Evolutionary conservation across 352 stramenopile species (phyloP), one percentile per base, ranked within the genome.

Genomic region (Elongisporangium undulatum): DNA sequence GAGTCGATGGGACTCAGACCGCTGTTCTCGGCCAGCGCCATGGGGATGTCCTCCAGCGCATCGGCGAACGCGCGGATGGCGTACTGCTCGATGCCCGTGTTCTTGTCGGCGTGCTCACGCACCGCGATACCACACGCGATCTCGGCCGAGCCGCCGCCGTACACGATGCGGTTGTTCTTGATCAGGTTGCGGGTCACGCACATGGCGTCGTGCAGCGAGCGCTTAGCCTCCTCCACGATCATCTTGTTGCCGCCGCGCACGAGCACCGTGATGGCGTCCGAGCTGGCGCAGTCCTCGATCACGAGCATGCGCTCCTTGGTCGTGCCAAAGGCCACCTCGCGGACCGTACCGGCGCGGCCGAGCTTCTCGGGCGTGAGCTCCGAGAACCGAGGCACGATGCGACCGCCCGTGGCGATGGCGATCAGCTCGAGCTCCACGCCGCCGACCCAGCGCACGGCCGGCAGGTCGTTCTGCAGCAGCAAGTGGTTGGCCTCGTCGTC

Each of bases 391-490:
- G 98, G 96, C 38, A 99, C 97, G 65, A 99, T 99, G 48, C 97
- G 89, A 53, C 93, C 97, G 38, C 98, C 98, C 5, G 97, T 99
- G 15, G 97, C 97, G 71, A 99, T 99, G 34, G 98, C 98, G 74
- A 99, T 98, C n/a, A 99, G 92, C 82, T 99, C 97, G 39, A 99
- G 95, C 84, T 99, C 98, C 17, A 99, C 96, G 51, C 97, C 97
- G 55, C 97, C 98, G 2, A 99, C 97, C 97, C 98, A 99, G 54
- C 98, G 94, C 57, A 99, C 97, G 45, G 97, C 97, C 5, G 97
- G 96, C 15, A 99, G 77, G 29, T 98, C 63, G 78, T 98, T 98
- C 72, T 99, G 96, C 51, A 99, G 79, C 29, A 99, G 82, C 66
- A 99, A 77, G 75, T 99, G 97, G 85, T 99, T 99, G 53, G 97